Base-by-base conservation (phyloP, 352 stramenopile species). In the Phytophthora colocasiae region DNA sequence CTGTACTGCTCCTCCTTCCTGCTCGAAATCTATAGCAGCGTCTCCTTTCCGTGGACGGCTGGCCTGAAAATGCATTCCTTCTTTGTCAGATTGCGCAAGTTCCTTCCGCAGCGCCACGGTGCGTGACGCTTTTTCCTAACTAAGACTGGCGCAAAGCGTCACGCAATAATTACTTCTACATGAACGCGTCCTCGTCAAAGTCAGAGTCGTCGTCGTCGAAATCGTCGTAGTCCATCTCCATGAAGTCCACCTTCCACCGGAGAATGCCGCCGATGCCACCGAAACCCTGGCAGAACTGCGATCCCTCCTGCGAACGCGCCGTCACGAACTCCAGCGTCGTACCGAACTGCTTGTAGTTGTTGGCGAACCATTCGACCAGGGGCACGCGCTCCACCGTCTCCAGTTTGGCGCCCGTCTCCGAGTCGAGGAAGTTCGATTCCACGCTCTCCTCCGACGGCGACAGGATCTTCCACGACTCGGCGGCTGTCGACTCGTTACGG, bases 281-380 rank as follows among this genome's bases (percentile, higher is more conserved):
- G 81, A 99, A 99, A 52, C 98, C 98, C 73, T 99, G 98, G 73
- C 98, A 98, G 75, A 99, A 99, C 81, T 99, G 98, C 61, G 96
- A 98, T 47, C 98, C 98, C 80, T 99, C 98, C 65, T 99, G 96
- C 54, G 87, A 97, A 70, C 96, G 92, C 76, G 99, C 97, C 47
- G 97, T 99, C 61, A 99, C 93, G 77, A 99, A 99, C 86, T 99
- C 98, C 36, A 99, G 86, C 52, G 89, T 94, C 52, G 97, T 98
- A 69, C 98, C 98, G 77, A 98, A 99, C 53, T 96, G 85, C 79
- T 99, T 99, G 89, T 99, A 99, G 82, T 99, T 98, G 80, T 99
- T 99, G 19, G 98, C 98, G 58, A 99, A 97, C 98, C 98, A 99
- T 77, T 99, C 98, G 10, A 99, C 96, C 14, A 99, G 83, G n/a